phyloP scores from a whole-genome alignment of 2,329 filamentous ascomycete genomes.

The Ophiocordyceps polyrhachis-furcata region DNA sequence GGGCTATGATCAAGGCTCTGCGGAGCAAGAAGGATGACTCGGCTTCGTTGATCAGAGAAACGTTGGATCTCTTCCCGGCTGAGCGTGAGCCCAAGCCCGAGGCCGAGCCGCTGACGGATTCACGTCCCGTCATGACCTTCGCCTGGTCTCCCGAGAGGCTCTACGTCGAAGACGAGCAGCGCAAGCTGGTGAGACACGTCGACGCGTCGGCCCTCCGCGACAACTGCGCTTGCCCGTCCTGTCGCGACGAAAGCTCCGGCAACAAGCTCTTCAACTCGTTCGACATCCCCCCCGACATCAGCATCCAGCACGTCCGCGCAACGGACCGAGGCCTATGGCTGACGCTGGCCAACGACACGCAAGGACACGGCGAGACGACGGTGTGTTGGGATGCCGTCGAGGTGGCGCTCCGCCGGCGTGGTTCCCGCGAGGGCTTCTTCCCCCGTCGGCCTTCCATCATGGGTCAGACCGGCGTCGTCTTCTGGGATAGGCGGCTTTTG shows the following conservation, averaged over 20 bases:
- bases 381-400: slow-evolving; percentile 19
- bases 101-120: neutral
- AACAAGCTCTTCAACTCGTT: slow-evolving; percentile 33
- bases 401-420: slow-evolving; percentile 9
- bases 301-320: slow-evolving; percentile 12
- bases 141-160: slow-evolving; percentile 11
- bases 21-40: neutral
- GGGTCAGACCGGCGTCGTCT: slow-evolving; percentile 13
- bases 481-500: slow-evolving; percentile 23
- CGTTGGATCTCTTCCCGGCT: neutral
- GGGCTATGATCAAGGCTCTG: neutral
- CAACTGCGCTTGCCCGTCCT: slow-evolving; percentile 30
- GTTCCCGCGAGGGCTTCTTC: slow-evolving; percentile 7
- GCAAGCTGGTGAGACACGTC: slow-evolving; percentile 7
- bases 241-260: slow-evolving; percentile 37
- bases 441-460: slow-evolving; percentile 11
- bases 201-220: slow-evolving; percentile 27
- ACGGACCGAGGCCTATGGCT: slow-evolving; percentile 29
- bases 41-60: neutral
- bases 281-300: slow-evolving; percentile 18
- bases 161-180: slow-evolving; percentile 10
- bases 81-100: neutral
- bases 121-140: slow-evolving; percentile 5
- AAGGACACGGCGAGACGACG: slow-evolving; percentile 14
- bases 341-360: slow-evolving; percentile 35